Base-by-base conservation (phyloP, 306 rosid genomes). In the Castanea crenata region DNA sequence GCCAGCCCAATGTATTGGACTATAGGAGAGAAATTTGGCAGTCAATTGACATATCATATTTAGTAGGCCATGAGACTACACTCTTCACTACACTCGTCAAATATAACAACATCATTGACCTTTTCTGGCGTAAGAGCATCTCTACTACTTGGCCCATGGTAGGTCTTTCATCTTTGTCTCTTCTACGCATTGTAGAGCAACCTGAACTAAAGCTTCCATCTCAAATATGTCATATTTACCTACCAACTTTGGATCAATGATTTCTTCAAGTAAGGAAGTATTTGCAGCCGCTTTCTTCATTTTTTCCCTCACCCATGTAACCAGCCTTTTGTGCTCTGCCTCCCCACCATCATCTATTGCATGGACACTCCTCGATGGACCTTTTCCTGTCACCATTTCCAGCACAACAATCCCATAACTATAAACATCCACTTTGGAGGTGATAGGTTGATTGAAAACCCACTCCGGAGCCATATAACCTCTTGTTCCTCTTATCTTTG, bases 401-500 rank as follows among this genome's bases (percentile, higher is more conserved):
- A 88, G 49, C 57, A 81, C 72, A 20, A 85, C 89, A 67, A 88
- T 74, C 16, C 87, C 87, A 41, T 80, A 86, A 46, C 88, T 86
- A 23, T 86, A 88, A 0, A 86, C 91, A 68, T 86, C 91, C 21
- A 83, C 88, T 64, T 88, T 88, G 15, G 91, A 83, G 14, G 89
- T 86, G 15, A 88, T 81, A 9, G 88, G 74, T 12, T 51, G 55
- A 25, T 85, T 88, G 10, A 29, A 67, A 10, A 90, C 71, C 89
- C 87, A 88, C 56, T 88, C 91, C 0, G 90, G 90, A 5, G 90
- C 92, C 84, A 91, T 83, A 32, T 88, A 88, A 1, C 92, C 92
- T 78, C 91, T 74, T 2, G 90, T 90, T 55, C 92, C 92, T 83
- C 94, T 69, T 2, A 86, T 84, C 74, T 76, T 86, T 4, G 94